Conservation (phyloP, 768 basidiomycete species). For the Termitomyces sp. region DNA sequence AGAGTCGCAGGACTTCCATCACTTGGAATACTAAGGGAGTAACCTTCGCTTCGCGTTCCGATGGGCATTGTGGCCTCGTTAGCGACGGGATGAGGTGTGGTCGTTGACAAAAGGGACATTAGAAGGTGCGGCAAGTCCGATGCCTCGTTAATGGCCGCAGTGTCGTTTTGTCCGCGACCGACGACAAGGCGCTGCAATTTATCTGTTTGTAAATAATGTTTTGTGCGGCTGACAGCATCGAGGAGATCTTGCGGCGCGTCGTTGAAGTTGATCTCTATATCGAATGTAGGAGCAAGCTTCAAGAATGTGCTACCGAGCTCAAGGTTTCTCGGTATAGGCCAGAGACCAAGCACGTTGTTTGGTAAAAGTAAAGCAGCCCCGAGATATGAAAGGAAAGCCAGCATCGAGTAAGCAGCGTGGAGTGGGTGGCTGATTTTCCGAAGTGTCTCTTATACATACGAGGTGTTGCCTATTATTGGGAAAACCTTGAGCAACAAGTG, state of each 20-base stretch:
- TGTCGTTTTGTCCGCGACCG: slow-evolving; percentile 52
- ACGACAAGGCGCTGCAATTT: slow-evolving; percentile 55
- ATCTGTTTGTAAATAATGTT: slow-evolving; percentile 40
- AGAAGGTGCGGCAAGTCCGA: slow-evolving; percentile 36
- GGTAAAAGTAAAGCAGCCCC: slow-evolving; percentile 2
- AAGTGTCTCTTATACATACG: neutral
- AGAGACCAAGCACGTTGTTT: slow-evolving; percentile 26
- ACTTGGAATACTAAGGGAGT: slow-evolving; percentile 51
- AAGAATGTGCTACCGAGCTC: slow-evolving; percentile 37
- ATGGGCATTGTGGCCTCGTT: slow-evolving; percentile 47
- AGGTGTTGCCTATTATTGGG: neutral
- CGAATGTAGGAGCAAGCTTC: slow-evolving; percentile 45
- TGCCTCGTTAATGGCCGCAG: slow-evolving; percentile 30
- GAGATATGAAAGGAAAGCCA: neutral
- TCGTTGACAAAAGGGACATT: slow-evolving; percentile 31
- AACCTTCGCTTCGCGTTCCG: slow-evolving; percentile 51
- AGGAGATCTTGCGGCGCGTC: slow-evolving; percentile 50
- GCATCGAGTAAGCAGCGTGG: slow-evolving; percentile 1
- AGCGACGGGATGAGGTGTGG: slow-evolving; percentile 38
- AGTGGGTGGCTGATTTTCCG: neutral
- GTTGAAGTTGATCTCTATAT: slow-evolving; percentile 37
- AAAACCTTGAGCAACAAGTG: neutral
- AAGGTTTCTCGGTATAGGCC: slow-evolving; percentile 45
- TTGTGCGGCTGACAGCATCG: slow-evolving; percentile 49
- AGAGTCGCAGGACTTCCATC: slow-evolving; percentile 50